Base-by-base conservation (phyloP, 768 basidiomycete genomes). In the Pulveroboletus sp. region DNA sequence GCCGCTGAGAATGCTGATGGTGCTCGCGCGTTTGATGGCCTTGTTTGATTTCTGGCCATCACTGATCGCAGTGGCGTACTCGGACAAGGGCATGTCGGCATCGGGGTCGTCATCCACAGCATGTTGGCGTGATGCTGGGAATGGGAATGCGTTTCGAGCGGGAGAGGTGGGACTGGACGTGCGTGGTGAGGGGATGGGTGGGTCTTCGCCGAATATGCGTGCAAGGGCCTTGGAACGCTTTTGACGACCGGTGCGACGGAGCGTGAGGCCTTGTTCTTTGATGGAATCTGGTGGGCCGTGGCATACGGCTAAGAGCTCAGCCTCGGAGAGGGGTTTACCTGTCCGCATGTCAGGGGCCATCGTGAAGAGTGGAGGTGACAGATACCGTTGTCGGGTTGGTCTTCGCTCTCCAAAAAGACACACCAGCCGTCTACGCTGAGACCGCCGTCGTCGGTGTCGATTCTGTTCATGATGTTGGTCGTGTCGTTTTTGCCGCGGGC, bases 1-100 rank as follows among this genome's bases (percentile, higher is more conserved):
- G 1, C 92, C 93, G 45, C 90, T 94, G 63, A 99, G 84, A 53
- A 99, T 81, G 67, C 93, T 95, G 64, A 97, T 82, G 1, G 92
- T 90, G 61, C 93, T 95, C 1, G 97, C 97, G 19, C 97, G 87
- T 58, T 97, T 94, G 43, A 69, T 62, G 5, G 64, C 49, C 40
- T 53, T 66, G 43, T 51, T 53, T 23, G 53, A 48, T 37, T 50
- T 47, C 47, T 64, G 60, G 56, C 64, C 27, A 57, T 73, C 45
- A 52, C 49, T 45, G 14, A 64, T 59, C 25, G 60, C 57, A 24
- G 57, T 66, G 27, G 49, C 47, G 33, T 66, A 58, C 11, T 69
- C 70, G n/a, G 72, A 69, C 6, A 64, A 58, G 27, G 55, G 40
- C 2, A 45, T 42, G 49, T 72, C 71, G 29, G 60, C 59, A 42